Evolutionary conservation across 1,139 yeast species (phyloP).

Genomic region (Nakaseomyces bracarensis): DNA sequence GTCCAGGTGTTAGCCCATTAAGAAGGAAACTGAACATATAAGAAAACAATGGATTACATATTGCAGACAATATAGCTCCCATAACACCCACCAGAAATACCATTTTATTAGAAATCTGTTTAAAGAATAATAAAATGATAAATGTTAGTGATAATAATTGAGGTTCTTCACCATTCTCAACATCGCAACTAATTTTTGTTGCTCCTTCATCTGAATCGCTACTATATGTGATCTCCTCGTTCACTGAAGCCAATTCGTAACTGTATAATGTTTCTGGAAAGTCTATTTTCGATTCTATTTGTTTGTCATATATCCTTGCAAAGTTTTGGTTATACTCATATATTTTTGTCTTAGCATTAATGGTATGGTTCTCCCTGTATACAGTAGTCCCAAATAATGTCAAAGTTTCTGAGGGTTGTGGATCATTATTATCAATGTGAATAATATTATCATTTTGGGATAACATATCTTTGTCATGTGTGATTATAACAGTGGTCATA

Average conservation of each 20-base stretch:
- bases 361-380: not conserved
- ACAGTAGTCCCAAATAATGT: not conserved
- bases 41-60: slow-evolving; percentile 68
- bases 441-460: not conserved
- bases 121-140: not conserved
- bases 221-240: not conserved
- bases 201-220: not conserved
- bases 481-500: slow-evolving; percentile 68
- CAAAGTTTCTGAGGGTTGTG: not conserved
- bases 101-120: slow-evolving; percentile 24
- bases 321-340: not conserved
- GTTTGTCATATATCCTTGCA: not conserved
- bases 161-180: not conserved
- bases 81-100: slow-evolving; percentile 45
- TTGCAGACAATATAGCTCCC: slow-evolving; percentile 50
- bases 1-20: slow-evolving; percentile 42
- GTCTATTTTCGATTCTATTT: not conserved
- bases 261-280: slow-evolving; percentile 1
- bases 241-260: not conserved
- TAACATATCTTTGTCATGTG: slow-evolving; percentile 52
- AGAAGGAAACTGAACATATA: slow-evolving; percentile 65
- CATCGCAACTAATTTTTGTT: not conserved
- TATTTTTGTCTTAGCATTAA: not conserved
- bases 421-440: not conserved
- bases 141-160: not conserved